These are phyloP conservation scores for Plectranthus barbatus DNA, from an alignment of 257 asterid species.

Conservation along the genomic window DNA sequence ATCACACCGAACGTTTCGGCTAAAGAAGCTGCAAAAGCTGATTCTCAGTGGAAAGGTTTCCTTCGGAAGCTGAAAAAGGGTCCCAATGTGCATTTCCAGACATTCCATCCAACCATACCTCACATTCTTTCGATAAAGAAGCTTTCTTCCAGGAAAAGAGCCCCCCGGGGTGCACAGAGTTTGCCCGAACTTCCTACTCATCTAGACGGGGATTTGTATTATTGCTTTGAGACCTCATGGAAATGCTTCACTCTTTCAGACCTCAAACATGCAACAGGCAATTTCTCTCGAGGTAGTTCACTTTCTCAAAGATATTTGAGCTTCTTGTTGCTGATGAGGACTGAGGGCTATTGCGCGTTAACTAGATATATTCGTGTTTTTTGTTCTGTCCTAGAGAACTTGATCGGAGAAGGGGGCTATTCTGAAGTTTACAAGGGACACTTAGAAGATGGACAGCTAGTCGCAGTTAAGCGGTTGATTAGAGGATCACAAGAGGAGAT, in stretches of 20 bases:
- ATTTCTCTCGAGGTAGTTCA: constrained; percentile 56
- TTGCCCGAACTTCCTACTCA: constrained; percentile 50
- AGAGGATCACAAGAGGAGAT: constrained; percentile 86
- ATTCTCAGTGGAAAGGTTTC: constrained; percentile 82
- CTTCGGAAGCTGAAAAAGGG: constrained; percentile 73
- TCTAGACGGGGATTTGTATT: constrained; percentile 46
- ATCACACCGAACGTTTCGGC: constrained; percentile 34
- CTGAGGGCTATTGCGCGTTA: neutral
- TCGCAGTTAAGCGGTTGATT: constrained; percentile 78
- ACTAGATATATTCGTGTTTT: neutral
- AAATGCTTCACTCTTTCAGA: constrained; percentile 74
- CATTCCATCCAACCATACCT: constrained; percentile 68
- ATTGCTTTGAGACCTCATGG: constrained; percentile 79
- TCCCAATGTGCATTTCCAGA: constrained; percentile 38
- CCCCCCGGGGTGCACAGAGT: constrained; percentile 35
- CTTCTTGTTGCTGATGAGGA: neutral
- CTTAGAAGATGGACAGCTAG: constrained; percentile 62
- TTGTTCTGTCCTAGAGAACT: constrained; percentile 36
- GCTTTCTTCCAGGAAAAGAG: constrained; percentile 43
- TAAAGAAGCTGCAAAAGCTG: constrained; percentile 22
- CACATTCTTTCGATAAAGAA: constrained; percentile 71
- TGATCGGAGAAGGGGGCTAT: constrained; percentile 96
- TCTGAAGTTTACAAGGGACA: constrained; percentile 92
- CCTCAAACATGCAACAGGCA: constrained; percentile 55
- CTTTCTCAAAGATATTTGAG: neutral